phyloP scores from a whole-genome alignment of 257 asterid species.

The Mitragyna speciosa region DNA sequence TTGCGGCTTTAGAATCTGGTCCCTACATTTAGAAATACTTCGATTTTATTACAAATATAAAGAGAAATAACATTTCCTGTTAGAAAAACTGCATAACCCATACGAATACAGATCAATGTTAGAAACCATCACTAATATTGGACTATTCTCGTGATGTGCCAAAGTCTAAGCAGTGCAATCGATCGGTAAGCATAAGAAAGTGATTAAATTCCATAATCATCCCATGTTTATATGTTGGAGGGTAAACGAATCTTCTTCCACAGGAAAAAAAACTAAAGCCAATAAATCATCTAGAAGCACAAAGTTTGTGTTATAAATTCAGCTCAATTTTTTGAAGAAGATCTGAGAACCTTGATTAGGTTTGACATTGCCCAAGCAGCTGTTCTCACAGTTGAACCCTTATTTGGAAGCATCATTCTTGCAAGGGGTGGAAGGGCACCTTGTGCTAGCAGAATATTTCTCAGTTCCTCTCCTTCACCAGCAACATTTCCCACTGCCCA shows the following conservation, averaged over 20 bases:
- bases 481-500: conserved; percentile 99
- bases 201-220: not conserved
- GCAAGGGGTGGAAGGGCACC: conserved; percentile 93
- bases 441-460: conserved; percentile 73
- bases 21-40: conserved; percentile 57
- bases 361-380: conserved; percentile 99
- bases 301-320: not conserved
- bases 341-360: conserved; percentile 72
- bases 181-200: not conserved
- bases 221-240: not conserved
- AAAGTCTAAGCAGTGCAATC: not conserved
- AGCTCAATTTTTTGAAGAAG: not conserved
- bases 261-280: not conserved
- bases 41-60: conserved; percentile 5
- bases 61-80: not conserved
- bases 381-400: conserved; percentile 96
- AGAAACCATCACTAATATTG: not conserved
- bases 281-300: not conserved
- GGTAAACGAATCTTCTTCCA: not conserved
- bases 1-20: conserved; percentile 78
- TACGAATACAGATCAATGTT: too few species aligned
- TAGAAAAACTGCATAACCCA: too few species aligned
- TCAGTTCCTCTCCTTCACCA: conserved; percentile 89
- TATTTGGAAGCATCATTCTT: conserved; percentile 85
- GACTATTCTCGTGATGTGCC: not conserved